Conservation (phyloP, 495 filamentous ascomycete species). For the Neurospora discreta region DNA sequence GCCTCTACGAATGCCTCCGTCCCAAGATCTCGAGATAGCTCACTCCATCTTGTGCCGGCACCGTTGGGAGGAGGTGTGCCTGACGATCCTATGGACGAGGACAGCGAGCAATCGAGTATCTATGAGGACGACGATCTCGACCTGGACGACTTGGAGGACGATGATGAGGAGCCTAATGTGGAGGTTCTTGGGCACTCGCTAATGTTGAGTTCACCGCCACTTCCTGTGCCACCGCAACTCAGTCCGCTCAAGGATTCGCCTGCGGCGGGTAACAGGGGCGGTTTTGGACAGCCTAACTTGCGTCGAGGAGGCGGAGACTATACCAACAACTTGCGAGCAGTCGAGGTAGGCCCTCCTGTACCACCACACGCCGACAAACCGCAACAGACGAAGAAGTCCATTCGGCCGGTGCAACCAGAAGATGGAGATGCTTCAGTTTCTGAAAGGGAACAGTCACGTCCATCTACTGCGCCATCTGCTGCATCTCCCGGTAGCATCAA, state of each 20-base stretch:
- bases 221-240: conserved; percentile 28
- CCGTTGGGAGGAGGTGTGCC: conserved; percentile 17
- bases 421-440: not conserved
- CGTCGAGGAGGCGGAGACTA: not conserved
- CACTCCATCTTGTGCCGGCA: conserved; percentile 24
- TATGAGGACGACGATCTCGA: conserved; percentile 43
- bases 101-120: conserved; percentile 36
- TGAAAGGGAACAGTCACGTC: not conserved
- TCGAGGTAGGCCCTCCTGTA: not conserved
- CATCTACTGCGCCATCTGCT: conserved; percentile 1
- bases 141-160: conserved; percentile 37
- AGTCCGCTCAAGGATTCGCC: conserved; percentile 37
- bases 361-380: conserved; percentile 13
- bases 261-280: conserved; percentile 32
- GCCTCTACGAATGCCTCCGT: not conserved
- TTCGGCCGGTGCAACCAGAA: conserved; percentile 12
- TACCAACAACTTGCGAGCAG: not conserved
- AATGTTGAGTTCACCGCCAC: conserved; percentile 23
- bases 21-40: not conserved
- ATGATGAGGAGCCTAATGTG: conserved; percentile 36
- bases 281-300: not conserved
- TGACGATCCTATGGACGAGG: conserved; percentile 20
- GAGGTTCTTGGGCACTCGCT: conserved; percentile 36
- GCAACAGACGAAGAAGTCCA: conserved; percentile 18
- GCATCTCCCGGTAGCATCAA: conserved; percentile 4